These are phyloP conservation scores for Pleurotus platypus DNA, from an alignment of 768 basidiomycete genomes.

Conservation along the genomic window DNA sequence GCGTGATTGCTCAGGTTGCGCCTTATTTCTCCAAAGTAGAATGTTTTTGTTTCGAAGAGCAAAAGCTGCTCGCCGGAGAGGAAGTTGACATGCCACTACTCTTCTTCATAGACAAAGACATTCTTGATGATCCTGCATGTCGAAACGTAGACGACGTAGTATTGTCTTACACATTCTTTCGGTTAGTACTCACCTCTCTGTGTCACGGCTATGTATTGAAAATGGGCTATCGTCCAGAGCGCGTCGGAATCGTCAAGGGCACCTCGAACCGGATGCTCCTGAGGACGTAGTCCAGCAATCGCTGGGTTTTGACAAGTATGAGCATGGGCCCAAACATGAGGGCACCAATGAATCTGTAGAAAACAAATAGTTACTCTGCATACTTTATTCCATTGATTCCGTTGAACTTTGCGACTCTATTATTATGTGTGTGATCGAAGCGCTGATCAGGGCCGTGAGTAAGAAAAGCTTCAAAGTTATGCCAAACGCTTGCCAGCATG, in stretches of 20 bases:
- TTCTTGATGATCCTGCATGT: slow-evolving; percentile 89
- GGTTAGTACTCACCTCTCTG: slow-evolving; percentile 42
- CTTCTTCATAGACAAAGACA: slow-evolving; percentile 98
- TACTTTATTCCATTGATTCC: not conserved
- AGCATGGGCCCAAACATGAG: slow-evolving; percentile 42
- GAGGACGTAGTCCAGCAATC: slow-evolving; percentile 79
- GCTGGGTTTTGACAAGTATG: slow-evolving; percentile 68
- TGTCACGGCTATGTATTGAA: not conserved
- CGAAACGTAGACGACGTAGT: slow-evolving; percentile 88
- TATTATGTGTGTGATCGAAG: too few species aligned
- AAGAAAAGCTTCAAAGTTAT: not conserved
- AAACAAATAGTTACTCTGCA: not conserved
- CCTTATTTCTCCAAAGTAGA: slow-evolving; percentile 99
- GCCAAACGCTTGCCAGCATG: not conserved
- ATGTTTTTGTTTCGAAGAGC: slow-evolving; percentile 99
- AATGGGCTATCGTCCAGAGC: slow-evolving; percentile 48
- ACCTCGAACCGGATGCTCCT: slow-evolving; percentile 86
- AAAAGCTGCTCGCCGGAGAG: slow-evolving; percentile 89
- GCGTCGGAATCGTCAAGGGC: slow-evolving; percentile 78
- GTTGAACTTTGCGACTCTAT: too few species aligned
- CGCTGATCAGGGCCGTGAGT: too few species aligned
- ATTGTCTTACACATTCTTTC: slow-evolving; percentile 96
- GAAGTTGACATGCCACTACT: slow-evolving; percentile 98
- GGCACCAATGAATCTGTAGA: not conserved
- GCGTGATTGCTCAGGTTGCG: slow-evolving; percentile 62